Percentiles rank a stretch among this genome's conserved stretches.
These are phyloP conservation scores for Pestalotiopsis sp. DNA, from an alignment of 2,329 filamentous ascomycete genomes.

Conservation along the genomic window DNA sequence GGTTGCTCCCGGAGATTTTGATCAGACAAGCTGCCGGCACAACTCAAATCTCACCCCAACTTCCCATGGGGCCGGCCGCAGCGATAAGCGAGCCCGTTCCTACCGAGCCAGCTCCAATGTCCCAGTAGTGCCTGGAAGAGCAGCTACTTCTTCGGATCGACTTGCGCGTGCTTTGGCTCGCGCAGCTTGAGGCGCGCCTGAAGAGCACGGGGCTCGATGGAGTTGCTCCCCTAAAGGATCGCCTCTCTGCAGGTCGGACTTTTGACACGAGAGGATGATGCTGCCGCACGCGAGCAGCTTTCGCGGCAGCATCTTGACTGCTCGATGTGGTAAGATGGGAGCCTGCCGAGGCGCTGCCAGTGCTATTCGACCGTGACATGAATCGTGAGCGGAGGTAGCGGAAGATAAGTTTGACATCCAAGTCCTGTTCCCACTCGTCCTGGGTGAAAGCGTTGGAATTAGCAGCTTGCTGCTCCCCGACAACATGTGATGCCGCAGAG, in stretches of 20 bases:
- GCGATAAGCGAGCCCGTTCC: conserved; percentile 74
- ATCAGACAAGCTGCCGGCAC: conserved; percentile 28
- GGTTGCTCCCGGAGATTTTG: too few species aligned
- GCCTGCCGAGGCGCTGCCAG: conserved; percentile 42
- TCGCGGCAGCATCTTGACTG: conserved; percentile 67
- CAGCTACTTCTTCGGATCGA: conserved; percentile 69
- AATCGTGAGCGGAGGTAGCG: conserved; percentile 80
- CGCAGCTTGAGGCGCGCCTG: conserved; percentile 68
- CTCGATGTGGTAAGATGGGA: conserved; percentile 49
- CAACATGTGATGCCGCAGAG: conserved; percentile 17
- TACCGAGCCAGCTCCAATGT: conserved; percentile 73
- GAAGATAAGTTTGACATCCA: conserved; percentile 91
- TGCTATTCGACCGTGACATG: conserved; percentile 47
- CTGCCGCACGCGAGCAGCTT: conserved; percentile 81
- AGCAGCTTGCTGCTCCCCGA: conserved; percentile 16
- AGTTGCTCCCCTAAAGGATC: conserved; percentile 55
- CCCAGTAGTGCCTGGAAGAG: conserved; percentile 82
- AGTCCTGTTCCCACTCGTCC: conserved; percentile 91
- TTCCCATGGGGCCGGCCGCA: conserved; percentile 67
- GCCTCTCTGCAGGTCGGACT: conserved; percentile 52
- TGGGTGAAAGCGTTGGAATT: conserved; percentile 49
- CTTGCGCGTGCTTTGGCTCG: conserved; percentile 81
- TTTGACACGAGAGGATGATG: conserved; percentile 83
- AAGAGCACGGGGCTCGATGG: conserved; percentile 49
- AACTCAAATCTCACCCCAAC: conserved; percentile 70